Base-by-base conservation (phyloP, 2,329 filamentous ascomycete genomes). In the Trichoderma lentiforme region DNA sequence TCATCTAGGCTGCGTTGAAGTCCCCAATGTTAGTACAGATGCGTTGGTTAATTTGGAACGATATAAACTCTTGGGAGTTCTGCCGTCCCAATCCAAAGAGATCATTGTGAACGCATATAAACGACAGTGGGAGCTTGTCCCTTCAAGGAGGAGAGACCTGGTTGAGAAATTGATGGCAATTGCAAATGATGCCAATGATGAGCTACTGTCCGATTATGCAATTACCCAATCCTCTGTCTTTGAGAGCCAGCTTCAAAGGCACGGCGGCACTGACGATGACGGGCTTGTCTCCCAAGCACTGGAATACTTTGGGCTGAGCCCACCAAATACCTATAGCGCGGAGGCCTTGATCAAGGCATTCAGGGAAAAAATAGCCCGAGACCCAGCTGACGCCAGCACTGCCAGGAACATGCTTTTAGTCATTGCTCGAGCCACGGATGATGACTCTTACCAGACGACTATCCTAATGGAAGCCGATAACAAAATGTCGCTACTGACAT, bases 51-150 rank as follows among this genome's bases (percentile, higher is more conserved):
- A 81, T 47, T 73, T 77, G 15, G 74, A 78, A 4, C 77, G 80
- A 18, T 84, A 84, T 71, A 80, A 76, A 43, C 70, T 81, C 5
- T 72, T 84, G 15, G 82, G 82, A 9, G 78, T 83, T 1, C 67
- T 84, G 15, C 82, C 82, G 1, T 77, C 79, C 9, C 80, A 82
- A 64, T 36, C 75, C 2, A 77, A 78, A 26, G 81, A 82, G 66
- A 76, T 81, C 15, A 74, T 83, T 12, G 81, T 78, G 63, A 82
- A 80, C 74, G 81, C 82, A n/a, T 83, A 83, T 72, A 81, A 79
- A 53, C 76, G 81, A n/a, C 82, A 83, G 64, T 83, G 82, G 82
- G 80, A 82, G 4, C 73, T 82, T 9, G 11, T 80, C 6, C 80
- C 81, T 2, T 77, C 62, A 12, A 77, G 77, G 28, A 74, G 80